These are phyloP conservation scores for Trifolium dubium DNA, from an alignment of 306 rosid genomes.

Conservation along the genomic window DNA sequence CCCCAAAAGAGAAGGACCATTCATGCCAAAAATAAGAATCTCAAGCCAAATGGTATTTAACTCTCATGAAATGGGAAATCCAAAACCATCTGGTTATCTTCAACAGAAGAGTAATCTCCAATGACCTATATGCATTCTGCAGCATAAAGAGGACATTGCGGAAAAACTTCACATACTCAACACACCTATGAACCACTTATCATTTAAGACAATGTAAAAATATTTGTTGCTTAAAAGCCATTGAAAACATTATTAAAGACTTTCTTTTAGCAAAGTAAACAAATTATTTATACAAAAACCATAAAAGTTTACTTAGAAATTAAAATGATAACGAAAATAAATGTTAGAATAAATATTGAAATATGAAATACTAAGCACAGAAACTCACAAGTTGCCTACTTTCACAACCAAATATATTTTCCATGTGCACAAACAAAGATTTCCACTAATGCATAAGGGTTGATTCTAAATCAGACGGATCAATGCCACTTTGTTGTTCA, in stretches of 20 bases:
- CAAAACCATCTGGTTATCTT: neutral
- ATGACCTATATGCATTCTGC: neutral
- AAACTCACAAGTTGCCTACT: slow-evolving; percentile 76
- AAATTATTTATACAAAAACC: too few species aligned
- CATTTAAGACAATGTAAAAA: slow-evolving; percentile 11
- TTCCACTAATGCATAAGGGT: slow-evolving; percentile 82
- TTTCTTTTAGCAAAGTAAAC: neutral
- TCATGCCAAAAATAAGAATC: neutral
- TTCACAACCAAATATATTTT: slow-evolving; percentile 63
- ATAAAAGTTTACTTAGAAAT: neutral
- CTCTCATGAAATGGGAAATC: slow-evolving; percentile 16
- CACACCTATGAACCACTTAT: neutral
- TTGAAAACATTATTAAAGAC: neutral
- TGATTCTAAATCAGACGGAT: slow-evolving; percentile 56
- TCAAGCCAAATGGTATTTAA: neutral
- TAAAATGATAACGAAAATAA: slow-evolving; percentile 11
- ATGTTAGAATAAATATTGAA: too few species aligned
- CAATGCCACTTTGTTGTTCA: slow-evolving; percentile 44
- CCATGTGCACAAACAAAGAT: slow-evolving; percentile 79
- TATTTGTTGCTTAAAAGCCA: slow-evolving; percentile 15
- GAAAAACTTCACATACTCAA: neutral
- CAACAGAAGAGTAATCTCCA: neutral
- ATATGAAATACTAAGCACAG: slow-evolving; percentile 15
- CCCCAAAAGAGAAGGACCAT: neutral
- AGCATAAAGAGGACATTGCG: neutral